Percentiles rank a stretch among this genome's conserved stretches.
These are phyloP conservation scores for Eucalyptus sp. DNA, from an alignment of 345 rosid species.

Conservation along the genomic window DNA sequence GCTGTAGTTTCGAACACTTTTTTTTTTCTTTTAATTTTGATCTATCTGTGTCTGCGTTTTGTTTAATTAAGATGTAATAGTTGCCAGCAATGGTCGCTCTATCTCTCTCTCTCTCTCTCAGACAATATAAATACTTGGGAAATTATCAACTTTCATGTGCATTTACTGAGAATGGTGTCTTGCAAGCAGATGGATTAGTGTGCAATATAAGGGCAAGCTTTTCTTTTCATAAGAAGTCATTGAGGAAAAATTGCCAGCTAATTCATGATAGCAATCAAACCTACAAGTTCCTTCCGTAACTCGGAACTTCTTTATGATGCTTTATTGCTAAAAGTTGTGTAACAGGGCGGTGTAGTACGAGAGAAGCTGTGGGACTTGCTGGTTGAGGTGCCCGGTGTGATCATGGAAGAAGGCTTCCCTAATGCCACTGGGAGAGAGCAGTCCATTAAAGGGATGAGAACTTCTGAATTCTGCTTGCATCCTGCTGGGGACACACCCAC, in stretches of 20 bases:
- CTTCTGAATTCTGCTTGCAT: slow-evolving; percentile 89
- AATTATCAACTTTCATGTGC: background rate
- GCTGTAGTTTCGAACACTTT: background rate
- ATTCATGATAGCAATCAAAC: background rate
- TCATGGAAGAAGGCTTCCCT: slow-evolving; percentile 98
- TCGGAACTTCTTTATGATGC: background rate
- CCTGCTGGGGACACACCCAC: slow-evolving; percentile 98
- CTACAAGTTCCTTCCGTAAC: background rate
- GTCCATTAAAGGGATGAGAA: slow-evolving; percentile 84
- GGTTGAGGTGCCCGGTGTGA: slow-evolving; percentile 34
- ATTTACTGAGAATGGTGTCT: background rate
- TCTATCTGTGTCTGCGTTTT: background rate
- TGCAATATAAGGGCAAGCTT: background rate
- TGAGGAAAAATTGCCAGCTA: background rate
- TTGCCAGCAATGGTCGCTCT: background rate
- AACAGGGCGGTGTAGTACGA: slow-evolving; percentile 75
- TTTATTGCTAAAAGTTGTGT: background rate
- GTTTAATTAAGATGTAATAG: background rate
- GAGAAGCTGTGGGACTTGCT: slow-evolving; percentile 84
- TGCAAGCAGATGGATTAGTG: background rate
- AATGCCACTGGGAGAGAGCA: slow-evolving; percentile 89
- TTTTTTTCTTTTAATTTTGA: background rate
- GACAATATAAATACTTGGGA: background rate
- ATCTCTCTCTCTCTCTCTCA: background rate
- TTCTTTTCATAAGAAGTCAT: background rate